These are phyloP conservation scores for Sordariomycetes sp. DNA, from an alignment of 2,329 filamentous ascomycete genomes.

Conservation along the genomic window DNA sequence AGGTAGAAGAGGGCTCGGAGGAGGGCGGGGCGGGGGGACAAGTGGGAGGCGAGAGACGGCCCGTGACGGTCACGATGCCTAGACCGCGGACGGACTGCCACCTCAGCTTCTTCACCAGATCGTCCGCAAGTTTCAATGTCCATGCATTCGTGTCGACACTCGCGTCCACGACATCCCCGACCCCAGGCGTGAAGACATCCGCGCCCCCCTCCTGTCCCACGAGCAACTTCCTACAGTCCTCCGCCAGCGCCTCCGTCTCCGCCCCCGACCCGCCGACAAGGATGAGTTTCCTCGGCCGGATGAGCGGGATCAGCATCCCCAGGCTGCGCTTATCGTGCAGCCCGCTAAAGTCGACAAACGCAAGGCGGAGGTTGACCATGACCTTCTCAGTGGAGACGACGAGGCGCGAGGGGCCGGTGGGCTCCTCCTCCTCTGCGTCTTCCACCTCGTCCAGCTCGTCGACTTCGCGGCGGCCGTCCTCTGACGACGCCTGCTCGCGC, in stretches of 20 bases:
- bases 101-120: slow-evolving; percentile 72
- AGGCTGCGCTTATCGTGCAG: slow-evolving; percentile 88
- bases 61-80: slow-evolving; percentile 86
- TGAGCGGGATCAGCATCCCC: slow-evolving; percentile 87
- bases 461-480: slow-evolving; percentile 25
- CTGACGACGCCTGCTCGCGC: slow-evolving; percentile 22
- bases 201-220: slow-evolving; percentile 29
- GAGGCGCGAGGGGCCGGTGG: slow-evolving; percentile 62
- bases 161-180: slow-evolving; percentile 68
- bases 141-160: slow-evolving; percentile 97
- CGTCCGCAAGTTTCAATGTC: slow-evolving; percentile 80
- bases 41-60: slow-evolving; percentile 22
- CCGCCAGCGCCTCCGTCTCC: slow-evolving; percentile 68
- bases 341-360: slow-evolving; percentile 83
- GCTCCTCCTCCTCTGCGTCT: slow-evolving; percentile 32
- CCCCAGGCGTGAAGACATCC: slow-evolving; percentile 70
- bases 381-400: slow-evolving; percentile 51
- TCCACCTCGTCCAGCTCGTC: slow-evolving; percentile 48
- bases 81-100: slow-evolving; percentile 92
- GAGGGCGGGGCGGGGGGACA: slow-evolving; percentile 14
- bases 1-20: slow-evolving; percentile 20
- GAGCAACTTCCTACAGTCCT: slow-evolving; percentile 62
- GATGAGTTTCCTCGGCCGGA: slow-evolving; percentile 87
- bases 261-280: slow-evolving; percentile 69
- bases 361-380: slow-evolving; percentile 59